These are phyloP conservation scores for Hanseniaspora mollemarum DNA, from an alignment of 805 yeast species.

Conservation along the genomic window DNA sequence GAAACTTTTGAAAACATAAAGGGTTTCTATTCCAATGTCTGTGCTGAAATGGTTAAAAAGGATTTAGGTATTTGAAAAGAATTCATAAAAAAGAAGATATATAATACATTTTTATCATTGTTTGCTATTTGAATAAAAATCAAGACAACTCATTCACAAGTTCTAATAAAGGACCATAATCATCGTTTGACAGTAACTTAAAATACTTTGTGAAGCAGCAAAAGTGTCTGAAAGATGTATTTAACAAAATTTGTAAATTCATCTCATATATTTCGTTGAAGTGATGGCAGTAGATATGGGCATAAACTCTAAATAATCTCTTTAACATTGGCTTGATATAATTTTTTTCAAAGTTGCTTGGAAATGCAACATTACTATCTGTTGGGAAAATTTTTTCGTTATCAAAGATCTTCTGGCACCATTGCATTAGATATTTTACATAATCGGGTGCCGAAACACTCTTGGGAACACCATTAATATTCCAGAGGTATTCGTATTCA, in stretches of 20 bases:
- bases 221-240: conserved; percentile 89
- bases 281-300: conserved; percentile 96
- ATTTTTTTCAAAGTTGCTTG: conserved; percentile 59
- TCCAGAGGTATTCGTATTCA: conserved; percentile 96
- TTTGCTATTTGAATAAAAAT: too few relatives aligned
- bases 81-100: not conserved
- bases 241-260: conserved; percentile 82
- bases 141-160: conserved; percentile 43
- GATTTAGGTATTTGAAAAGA: conserved; percentile 42
- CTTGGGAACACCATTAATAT: conserved; percentile 70
- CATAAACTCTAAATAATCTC: conserved; percentile 85
- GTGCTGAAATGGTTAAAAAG: conserved; percentile 69
- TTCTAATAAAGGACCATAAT: conserved; percentile 85
- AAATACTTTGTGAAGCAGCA: conserved; percentile 80
- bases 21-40: conserved; percentile 69
- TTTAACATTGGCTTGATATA: conserved; percentile 79
- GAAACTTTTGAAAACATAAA: conserved; percentile 51
- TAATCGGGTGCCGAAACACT: conserved; percentile 90
- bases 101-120: not conserved
- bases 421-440: conserved; percentile 82
- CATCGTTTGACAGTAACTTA: conserved; percentile 60
- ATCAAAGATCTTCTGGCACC: conserved; percentile 90
- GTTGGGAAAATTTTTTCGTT: conserved; percentile 84
- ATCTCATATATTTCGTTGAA: conserved; percentile 88
- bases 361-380: conserved; percentile 83